These are phyloP conservation scores for Kluyveromyces sp. DNA, from an alignment of 1,139 yeast species.

Conservation along the genomic window DNA sequence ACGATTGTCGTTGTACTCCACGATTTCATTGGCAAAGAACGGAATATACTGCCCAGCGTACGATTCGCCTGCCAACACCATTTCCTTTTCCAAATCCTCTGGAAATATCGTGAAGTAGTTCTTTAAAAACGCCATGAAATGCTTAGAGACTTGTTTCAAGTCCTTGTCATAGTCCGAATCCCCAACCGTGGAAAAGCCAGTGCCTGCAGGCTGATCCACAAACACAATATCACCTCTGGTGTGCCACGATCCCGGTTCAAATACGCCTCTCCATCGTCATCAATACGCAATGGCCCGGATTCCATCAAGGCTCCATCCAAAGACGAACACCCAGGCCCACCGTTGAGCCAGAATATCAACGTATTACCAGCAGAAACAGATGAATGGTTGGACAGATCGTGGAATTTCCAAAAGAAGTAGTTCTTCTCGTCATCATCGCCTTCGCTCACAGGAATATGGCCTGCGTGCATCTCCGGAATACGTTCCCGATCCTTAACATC, in stretches of 20 bases:
- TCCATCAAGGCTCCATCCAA: conserved; percentile 97
- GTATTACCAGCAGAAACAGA: conserved; percentile 27
- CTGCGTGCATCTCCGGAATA: conserved; percentile 51
- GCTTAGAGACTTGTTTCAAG: conserved; percentile 48
- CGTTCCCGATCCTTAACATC: conserved; percentile 11
- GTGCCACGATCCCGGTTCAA: conserved; percentile 79
- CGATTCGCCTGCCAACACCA: conserved; percentile 87
- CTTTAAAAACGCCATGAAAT: conserved; percentile 59
- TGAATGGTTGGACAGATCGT: conserved; percentile 14
- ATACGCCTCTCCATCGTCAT: conserved; percentile 36
- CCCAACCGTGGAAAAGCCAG: conserved; percentile 67
- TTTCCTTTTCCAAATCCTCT: conserved; percentile 53
- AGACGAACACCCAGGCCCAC: conserved; percentile 96
- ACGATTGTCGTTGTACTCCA: conserved; percentile 36
- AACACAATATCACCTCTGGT: conserved; percentile 69
- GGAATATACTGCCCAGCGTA: conserved; percentile 98
- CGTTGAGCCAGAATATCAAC: conserved; percentile 82
- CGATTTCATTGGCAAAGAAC: conserved; percentile 61
- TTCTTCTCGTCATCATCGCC: conserved; percentile 42
- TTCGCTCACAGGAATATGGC: conserved; percentile 42
- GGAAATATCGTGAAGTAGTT: conserved; percentile 70
- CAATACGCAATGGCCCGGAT: conserved; percentile 76
- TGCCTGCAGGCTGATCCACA: conserved; percentile 93
- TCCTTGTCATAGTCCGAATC: conserved; percentile 46
- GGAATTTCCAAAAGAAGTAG: conserved; percentile 77